A percentile compares a stretch with the other conserved stretches of the same genome.
Evolutionary conservation across 805 yeast species (phyloP).

Genomic region (Pichia thaimueangensis): DNA sequence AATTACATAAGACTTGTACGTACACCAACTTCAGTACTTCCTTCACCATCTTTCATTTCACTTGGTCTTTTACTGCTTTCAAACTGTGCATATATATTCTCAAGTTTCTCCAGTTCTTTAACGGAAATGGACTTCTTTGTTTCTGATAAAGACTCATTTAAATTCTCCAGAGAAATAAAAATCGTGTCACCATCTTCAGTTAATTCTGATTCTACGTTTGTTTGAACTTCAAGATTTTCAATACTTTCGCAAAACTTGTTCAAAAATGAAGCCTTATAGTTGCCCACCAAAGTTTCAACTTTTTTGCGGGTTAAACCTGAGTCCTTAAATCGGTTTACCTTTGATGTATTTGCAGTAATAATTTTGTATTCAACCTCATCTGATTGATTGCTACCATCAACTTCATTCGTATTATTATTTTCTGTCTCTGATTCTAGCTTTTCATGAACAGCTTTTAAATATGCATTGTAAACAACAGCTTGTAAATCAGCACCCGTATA

Average conservation of each 20-base stretch:
- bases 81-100: conserved; percentile 62
- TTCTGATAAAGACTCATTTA: conserved; percentile 56
- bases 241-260: conserved; percentile 6
- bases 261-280: conserved; percentile 14
- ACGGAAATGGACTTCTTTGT: conserved; percentile 87
- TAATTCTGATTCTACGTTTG: neutral
- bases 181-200: conserved; percentile 34
- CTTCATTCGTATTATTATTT: conserved; percentile 9
- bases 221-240: too few species aligned
- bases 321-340: neutral
- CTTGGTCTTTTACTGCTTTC: conserved; percentile 64
- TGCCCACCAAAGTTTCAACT: conserved; percentile 18
- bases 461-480: conserved; percentile 87
- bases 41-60: conserved; percentile 78
- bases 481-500: conserved; percentile 95
- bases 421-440: conserved; percentile 45
- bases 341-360: conserved; percentile 4
- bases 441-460: conserved; percentile 75
- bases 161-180: conserved; percentile 45
- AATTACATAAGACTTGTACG: conserved; percentile 74
- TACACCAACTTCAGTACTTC: conserved; percentile 78
- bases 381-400: conserved; percentile 2
- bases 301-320: conserved; percentile 16
- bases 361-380: conserved; percentile 3
- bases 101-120: conserved; percentile 59